A percentile compares a stretch with the other conserved stretches of the same genome.
Evolutionary conservation across 805 yeast species (phyloP).

Genomic region (Wickerhamiella alocasiicola): DNA sequence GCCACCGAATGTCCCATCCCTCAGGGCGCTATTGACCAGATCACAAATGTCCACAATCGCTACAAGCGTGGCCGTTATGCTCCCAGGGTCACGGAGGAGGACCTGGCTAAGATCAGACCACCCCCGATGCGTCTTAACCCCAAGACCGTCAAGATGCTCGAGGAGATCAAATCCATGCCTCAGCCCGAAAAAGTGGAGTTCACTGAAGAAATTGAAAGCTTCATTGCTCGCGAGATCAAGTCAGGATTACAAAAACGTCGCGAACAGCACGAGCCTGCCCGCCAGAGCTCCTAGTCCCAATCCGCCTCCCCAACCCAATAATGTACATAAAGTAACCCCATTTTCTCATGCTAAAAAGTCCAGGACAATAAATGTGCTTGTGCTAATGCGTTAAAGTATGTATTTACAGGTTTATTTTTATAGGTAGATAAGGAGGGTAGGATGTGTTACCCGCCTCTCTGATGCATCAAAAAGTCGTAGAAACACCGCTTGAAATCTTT

Average conservation of each 20-base stretch:
- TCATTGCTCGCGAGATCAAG: conserved; percentile 33
- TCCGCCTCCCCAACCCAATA: not conserved
- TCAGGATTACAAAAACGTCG: conserved; percentile 18
- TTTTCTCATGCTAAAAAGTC: too few species aligned
- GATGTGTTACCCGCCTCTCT: not conserved
- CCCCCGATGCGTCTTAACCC: conserved; percentile 58
- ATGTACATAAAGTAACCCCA: too few species aligned
- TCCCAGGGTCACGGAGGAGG: conserved; percentile 47
- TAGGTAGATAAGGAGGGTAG: too few species aligned
- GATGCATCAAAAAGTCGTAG: conserved; percentile 14
- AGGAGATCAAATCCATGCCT: conserved; percentile 23
- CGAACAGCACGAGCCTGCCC: conserved; percentile 13
- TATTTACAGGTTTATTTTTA: too few species aligned
- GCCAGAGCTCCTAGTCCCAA: too few species aligned
- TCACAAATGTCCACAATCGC: conserved; percentile 68
- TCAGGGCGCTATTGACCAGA: conserved; percentile 44
- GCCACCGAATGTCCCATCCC: conserved; percentile 57
- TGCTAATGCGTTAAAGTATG: too few species aligned
- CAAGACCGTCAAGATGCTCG: conserved; percentile 32
- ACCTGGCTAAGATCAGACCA: conserved; percentile 48
- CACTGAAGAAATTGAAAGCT: conserved; percentile 43
- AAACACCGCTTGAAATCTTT: conserved; percentile 22
- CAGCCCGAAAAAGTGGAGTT: conserved; percentile 29
- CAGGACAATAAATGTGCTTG: too few species aligned
- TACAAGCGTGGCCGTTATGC: conserved; percentile 37